phyloP scores from a whole-genome alignment of 2,329 filamentous ascomycete genomes.

The Sporothrix brasiliensis region DNA sequence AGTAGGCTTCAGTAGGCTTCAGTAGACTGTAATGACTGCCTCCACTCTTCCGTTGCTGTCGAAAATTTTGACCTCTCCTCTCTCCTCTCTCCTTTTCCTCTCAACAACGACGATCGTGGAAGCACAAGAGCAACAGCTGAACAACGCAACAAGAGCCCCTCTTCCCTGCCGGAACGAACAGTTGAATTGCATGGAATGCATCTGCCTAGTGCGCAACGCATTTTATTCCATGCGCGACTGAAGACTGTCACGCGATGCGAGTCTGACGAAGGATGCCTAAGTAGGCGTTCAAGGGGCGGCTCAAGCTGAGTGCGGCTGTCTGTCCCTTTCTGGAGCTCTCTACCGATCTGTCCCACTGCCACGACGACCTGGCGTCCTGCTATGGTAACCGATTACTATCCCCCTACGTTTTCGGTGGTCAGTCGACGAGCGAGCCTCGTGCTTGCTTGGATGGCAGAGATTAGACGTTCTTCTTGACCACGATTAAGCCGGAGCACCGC shows the following conservation, averaged over 20 bases:
- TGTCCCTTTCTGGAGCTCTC: neutral
- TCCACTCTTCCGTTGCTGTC: neutral
- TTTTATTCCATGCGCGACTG: neutral
- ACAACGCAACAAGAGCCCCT: constrained; percentile 9
- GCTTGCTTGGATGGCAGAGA: constrained; percentile 66
- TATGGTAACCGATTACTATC: constrained; percentile 64
- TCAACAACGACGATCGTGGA: neutral
- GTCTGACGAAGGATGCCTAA: constrained; percentile 15
- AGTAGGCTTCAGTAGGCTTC: neutral
- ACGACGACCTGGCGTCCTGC: constrained; percentile 57
- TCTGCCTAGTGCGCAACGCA: neutral
- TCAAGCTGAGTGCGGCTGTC: neutral
- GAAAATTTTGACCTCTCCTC: neutral
- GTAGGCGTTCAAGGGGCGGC: neutral
- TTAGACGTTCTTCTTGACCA: constrained; percentile 59
- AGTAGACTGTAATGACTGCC: neutral
- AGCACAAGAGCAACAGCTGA: constrained; percentile 1
- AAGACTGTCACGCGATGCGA: neutral
- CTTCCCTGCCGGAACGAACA: no score
- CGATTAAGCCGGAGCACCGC: constrained; percentile 99
- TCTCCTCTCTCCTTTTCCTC: neutral
- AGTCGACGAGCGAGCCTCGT: constrained; percentile 54
- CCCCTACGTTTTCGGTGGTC: constrained; percentile 74
- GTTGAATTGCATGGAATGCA: neutral
- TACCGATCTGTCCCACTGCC: constrained; percentile 44